These are phyloP conservation scores for Tuber microsphaerosporum DNA, from an alignment of 495 filamentous ascomycete species.

Conservation along the genomic window DNA sequence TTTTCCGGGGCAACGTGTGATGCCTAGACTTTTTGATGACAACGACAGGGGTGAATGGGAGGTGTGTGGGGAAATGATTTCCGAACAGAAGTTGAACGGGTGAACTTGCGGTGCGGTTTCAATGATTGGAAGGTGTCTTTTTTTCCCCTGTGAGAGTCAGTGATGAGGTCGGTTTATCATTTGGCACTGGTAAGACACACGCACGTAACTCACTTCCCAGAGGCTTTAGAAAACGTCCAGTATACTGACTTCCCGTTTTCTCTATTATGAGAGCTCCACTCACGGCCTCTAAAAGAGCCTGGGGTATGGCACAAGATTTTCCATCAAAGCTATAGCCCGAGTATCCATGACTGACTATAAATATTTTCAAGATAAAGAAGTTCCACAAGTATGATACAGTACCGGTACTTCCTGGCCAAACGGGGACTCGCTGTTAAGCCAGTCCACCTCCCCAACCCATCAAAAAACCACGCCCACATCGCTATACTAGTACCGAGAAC, in stretches of 20 bases:
- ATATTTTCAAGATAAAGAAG: neutral
- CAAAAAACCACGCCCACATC: neutral
- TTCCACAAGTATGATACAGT: neutral
- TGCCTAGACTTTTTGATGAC: conserved; percentile 3
- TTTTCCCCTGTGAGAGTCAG: neutral
- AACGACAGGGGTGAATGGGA: neutral
- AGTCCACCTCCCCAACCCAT: neutral
- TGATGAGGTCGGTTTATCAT: neutral
- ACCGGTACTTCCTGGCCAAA: neutral
- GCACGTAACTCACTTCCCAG: no score
- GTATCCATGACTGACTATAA: neutral
- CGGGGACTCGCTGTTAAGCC: neutral
- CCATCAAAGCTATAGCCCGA: neutral
- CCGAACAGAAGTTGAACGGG: neutral
- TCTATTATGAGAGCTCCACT: no score
- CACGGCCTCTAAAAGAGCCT: no score
- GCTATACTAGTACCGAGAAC: no score
- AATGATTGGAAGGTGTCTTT: neutral
- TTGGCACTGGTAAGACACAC: no score
- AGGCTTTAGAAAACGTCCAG: no score
- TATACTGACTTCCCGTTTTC: no score
- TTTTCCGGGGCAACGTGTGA: conserved; percentile 13
- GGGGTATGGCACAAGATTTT: no score
- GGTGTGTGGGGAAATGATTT: neutral
- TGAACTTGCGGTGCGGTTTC: neutral